Evolutionary conservation across 2,329 filamentous ascomycete species (phyloP), one percentile per base, ranked within the genome.

Genomic region (Shiraia bambusicola): DNA sequence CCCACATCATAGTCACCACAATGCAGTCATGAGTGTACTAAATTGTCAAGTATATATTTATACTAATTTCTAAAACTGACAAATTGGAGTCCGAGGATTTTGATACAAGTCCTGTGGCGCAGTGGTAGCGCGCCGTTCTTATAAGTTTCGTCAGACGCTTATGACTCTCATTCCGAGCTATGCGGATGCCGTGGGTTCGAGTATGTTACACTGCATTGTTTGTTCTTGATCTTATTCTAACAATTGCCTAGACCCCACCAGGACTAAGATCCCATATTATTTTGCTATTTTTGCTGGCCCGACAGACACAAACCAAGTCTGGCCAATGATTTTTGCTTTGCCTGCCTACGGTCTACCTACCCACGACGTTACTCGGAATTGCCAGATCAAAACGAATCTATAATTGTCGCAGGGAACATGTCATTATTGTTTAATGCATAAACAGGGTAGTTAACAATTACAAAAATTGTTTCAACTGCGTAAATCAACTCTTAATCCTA

Each of bases 101-200:
- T 39, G 15, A 22, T 8, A 22, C 36, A 46, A 66, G 58, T 66
- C 61, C 63, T 63, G 61, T 73, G 69, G 70, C 71, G 70, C 70
- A 72, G 71, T 72, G 70, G 71, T 73, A 73, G 71, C 71, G 71
- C 69, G 71, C 67, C 68, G 70, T 71, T 71, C 71, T 74, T 72
- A 72, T 73, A 73, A 59, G 52, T 47, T 48, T 63, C 57, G 58
- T 64, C 58, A 60, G 61, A 65, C 43, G 54, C 50, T 52, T 65
- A 64, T 65, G 63, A 55, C 55, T 54, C 56, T 49, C 19, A 22
- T 56, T 58, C 63, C 52, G 49, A 58, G 65, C 66, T 63, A 72
- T 70, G 69, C 69, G 67, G 68, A 72, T 70, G 69, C 66, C 70
- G 69, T 64, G 67, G 68, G 68, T 67, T 69, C 64, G 65, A 68